Evolutionary conservation across 2,329 filamentous ascomycete genomes (phyloP), one percentile per base, ranked within the genome.

Genomic region (Aureobasidium vineae): DNA sequence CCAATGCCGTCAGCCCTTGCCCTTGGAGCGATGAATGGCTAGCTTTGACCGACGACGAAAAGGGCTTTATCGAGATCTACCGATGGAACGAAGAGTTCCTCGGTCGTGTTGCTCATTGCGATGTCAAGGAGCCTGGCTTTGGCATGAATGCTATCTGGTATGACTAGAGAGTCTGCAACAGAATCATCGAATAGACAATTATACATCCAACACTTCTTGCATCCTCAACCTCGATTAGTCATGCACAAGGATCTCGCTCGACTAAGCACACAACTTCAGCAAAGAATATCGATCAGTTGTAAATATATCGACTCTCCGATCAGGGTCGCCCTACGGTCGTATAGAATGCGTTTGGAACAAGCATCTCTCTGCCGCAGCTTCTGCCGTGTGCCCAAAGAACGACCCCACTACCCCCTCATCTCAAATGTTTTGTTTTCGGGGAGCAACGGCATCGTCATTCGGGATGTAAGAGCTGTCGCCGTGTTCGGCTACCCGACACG

Each of bases 111-210:
- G 91, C 91, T 19, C 83, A 90, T 69, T 81, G 90, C 69, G 87
- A 91, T 71, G 88, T 96, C 43, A 87, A 88, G 6, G 92, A 96
- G 80, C 90, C 90, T n/a, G 92, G 92, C 1, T 96, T 96, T 76
- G 91, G 91, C 1, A 96, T 96, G 92, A 96, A 96, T 79, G 91
- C 91, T n/a, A 92, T 96, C 69, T 96, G 92, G 92, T 95, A 95
- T 77, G 90, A 96, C 78, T 91, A 64, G 38, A 49, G 6, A 26
- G n/a, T 26, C 6, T 11, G 16, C 5, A 38, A 36, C 38, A 54
- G 10, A 23, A n/a, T 8, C 38, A 36, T 56, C 7, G 5, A 15
- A n/a, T n/a, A 36, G 16, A 52, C 16, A n/a, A 10, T n/a, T 2
- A n/a, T 33, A 33, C 16, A 10, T n/a, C 16, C 33, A 31, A 10